Evolutionary conservation across 1,139 yeast genomes (phyloP).

Genomic region (Suhomyces bolitotheri): DNA sequence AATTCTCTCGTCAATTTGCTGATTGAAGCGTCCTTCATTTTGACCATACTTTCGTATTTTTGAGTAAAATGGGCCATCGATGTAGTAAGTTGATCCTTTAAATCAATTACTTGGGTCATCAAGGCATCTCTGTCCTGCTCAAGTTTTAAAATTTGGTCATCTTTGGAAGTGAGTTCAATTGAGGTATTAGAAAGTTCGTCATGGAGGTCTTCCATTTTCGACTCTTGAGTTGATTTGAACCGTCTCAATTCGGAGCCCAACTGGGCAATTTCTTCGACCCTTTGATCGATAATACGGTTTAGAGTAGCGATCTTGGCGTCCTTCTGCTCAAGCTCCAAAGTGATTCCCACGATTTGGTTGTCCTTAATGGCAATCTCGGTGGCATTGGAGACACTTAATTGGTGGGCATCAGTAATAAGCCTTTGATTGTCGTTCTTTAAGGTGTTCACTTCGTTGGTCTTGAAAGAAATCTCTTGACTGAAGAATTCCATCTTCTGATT

Average conservation of each 20-base stretch:
- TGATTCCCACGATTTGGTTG: slow-evolving; percentile 1
- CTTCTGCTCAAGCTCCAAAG: neutral
- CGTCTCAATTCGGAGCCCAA: slow-evolving; percentile 11
- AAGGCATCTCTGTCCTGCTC: slow-evolving; percentile 9
- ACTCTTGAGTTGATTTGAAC: slow-evolving; percentile 10
- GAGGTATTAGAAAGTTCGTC: slow-evolving; percentile 12
- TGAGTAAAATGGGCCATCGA: slow-evolving; percentile 12
- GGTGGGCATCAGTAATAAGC: slow-evolving; percentile 4
- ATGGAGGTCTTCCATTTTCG: slow-evolving; percentile 11
- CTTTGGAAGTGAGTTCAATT: slow-evolving; percentile 8
- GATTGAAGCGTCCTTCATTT: slow-evolving; percentile 10
- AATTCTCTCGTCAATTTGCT: slow-evolving; percentile 11
- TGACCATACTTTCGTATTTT: slow-evolving; percentile 11
- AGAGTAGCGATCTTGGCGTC: slow-evolving; percentile 3
- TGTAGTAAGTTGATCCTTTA: slow-evolving; percentile 16
- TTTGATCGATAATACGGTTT: slow-evolving; percentile 10
- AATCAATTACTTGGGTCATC: slow-evolving; percentile 12
- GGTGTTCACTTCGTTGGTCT: neutral
- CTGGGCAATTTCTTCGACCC: slow-evolving; percentile 14
- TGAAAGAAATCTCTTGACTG: slow-evolving; percentile 1
- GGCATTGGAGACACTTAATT: slow-evolving; percentile 4
- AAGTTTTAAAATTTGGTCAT: slow-evolving; percentile 8
- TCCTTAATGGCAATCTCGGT: slow-evolving; percentile 7
- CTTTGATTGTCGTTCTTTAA: slow-evolving; percentile 2
- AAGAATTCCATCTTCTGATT: slow-evolving; percentile 3